Base-by-base conservation (phyloP, 495 filamentous ascomycete species). In the Penicillium macrosclerotiorum region DNA sequence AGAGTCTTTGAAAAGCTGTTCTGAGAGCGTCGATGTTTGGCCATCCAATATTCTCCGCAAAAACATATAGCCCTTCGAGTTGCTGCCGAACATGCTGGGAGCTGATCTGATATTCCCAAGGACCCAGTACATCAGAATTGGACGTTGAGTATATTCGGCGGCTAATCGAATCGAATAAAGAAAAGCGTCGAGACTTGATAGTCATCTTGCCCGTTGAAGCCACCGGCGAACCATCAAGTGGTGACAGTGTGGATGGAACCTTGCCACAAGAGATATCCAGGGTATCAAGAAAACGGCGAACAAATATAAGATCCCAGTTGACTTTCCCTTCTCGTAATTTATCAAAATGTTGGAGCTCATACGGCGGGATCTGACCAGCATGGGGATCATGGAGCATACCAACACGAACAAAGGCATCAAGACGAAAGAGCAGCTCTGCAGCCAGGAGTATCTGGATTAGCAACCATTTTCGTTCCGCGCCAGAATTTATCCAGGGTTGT, bases 261-360 rank as follows among this genome's bases (percentile, higher is more conserved):
- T 44, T 56, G 35, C 49, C 56, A n/a, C 63, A 68, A 31, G 49
- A 59, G 26, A 69, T 59, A 13, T 63, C 54, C 17, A 95, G 82
- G 59, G 86, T 89, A 50, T 91, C 85, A 11, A 92, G 72, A 71
- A 89, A 90, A 2, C 80, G 72, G 12, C 85, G 78, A 24, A 86
- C 88, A 24, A 89, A 74, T 13, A 90, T 67, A 23, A 95, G 62
- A 51, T 90, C 88, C 89, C 89, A 95, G 52, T 84, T 81, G 11
- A 90, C 79, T 48, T 86, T 86, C 12, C 71, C 68, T 22, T 79
- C 84, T 16, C 82, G 78, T 26, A 84, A 69, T 47, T 75, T 77
- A 23, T 86, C 80, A 38, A 89, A 87, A 8, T 74, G 70, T 20
- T 73, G 67, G 19, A 84, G 72, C 47, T 90, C 85, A 11, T 80